A percentile compares a stretch with the other conserved stretches of the same genome.
phyloP scores from a whole-genome alignment of 192 early-diverging fungal genomes.

The Chytriomyces sp. region DNA sequence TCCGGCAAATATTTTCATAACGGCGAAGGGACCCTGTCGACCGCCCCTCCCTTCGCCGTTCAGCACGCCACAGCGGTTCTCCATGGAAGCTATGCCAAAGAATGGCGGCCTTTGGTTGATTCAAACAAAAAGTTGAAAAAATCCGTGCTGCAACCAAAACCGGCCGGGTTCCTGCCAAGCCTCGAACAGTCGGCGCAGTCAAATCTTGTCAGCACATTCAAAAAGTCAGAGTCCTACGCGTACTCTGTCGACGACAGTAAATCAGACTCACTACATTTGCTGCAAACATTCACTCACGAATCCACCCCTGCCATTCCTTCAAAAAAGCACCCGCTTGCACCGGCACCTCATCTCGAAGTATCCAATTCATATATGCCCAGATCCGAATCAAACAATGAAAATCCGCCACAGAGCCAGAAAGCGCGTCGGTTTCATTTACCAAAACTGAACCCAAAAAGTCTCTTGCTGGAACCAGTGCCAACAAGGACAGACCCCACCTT shows the following conservation, averaged over 20 bases:
- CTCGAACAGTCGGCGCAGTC: not conserved
- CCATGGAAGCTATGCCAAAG: not conserved
- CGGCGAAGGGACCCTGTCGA: constrained; percentile 9
- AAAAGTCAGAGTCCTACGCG: not conserved
- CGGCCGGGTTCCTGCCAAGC: not conserved
- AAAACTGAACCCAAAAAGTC: not conserved
- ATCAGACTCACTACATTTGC: too few relatives aligned
- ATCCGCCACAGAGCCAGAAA: not conserved
- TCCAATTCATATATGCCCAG: not conserved
- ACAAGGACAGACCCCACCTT: not conserved
- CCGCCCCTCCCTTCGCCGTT: constrained; percentile 25
- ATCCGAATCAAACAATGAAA: not conserved
- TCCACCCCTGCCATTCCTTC: not conserved
- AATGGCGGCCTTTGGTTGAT: not conserved
- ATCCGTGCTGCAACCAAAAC: not conserved
- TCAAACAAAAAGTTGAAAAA: not conserved
- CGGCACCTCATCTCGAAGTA: not conserved
- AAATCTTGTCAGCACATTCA: not conserved
- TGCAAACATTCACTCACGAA: not conserved
- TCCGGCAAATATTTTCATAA: constrained; percentile 2
- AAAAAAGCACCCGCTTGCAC: not conserved
- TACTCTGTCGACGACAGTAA: not conserved
- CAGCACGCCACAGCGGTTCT: not conserved
- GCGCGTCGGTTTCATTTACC: not conserved
- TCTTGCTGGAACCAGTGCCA: not conserved